A percentile compares a stretch with the other conserved stretches of the same genome.
These are phyloP conservation scores for Entomortierella chlamydospora DNA, from an alignment of 192 early-diverging fungal genomes.

Conservation along the genomic window DNA sequence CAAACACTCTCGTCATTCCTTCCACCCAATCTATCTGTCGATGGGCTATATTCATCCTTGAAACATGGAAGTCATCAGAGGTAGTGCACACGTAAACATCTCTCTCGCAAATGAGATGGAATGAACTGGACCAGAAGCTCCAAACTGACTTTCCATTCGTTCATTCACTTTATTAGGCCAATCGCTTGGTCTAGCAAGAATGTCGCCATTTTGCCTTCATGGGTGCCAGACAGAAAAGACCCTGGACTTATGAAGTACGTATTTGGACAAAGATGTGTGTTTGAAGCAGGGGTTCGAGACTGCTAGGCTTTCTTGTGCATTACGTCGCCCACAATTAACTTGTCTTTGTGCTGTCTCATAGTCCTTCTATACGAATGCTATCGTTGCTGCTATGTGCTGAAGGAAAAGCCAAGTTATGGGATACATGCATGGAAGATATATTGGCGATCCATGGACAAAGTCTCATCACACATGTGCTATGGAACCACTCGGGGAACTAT, in stretches of 20 bases:
- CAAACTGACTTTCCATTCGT: neutral
- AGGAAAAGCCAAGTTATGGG: slow-evolving; percentile 37
- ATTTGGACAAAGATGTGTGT: neutral
- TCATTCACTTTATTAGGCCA: slow-evolving; percentile 14
- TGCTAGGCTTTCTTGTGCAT: neutral
- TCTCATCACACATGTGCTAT: slow-evolving; percentile 37
- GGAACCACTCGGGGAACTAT: slow-evolving; percentile 43
- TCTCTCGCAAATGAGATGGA: neutral
- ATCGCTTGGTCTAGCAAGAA: slow-evolving; percentile 53
- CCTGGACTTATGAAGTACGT: slow-evolving; percentile 51
- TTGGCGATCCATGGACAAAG: slow-evolving; percentile 44
- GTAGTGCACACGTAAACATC: slow-evolving; percentile 3
- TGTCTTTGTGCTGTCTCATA: neutral
- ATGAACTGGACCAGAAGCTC: neutral
- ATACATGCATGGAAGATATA: slow-evolving; percentile 49
- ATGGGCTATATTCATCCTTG: slow-evolving; percentile 37
- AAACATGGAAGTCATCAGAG: slow-evolving; percentile 45
- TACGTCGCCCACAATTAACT: neutral
- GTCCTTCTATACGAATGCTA: slow-evolving; percentile 41
- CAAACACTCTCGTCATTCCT: slow-evolving; percentile 36
- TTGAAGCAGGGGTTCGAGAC: too few relatives aligned
- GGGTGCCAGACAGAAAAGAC: slow-evolving; percentile 46
- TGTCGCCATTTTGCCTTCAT: slow-evolving; percentile 40
- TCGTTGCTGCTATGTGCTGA: slow-evolving; percentile 25
- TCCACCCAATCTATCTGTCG: slow-evolving; percentile 37